These are phyloP conservation scores for Fraxinus americana DNA, from an alignment of 257 asterid genomes.

Conservation along the genomic window DNA sequence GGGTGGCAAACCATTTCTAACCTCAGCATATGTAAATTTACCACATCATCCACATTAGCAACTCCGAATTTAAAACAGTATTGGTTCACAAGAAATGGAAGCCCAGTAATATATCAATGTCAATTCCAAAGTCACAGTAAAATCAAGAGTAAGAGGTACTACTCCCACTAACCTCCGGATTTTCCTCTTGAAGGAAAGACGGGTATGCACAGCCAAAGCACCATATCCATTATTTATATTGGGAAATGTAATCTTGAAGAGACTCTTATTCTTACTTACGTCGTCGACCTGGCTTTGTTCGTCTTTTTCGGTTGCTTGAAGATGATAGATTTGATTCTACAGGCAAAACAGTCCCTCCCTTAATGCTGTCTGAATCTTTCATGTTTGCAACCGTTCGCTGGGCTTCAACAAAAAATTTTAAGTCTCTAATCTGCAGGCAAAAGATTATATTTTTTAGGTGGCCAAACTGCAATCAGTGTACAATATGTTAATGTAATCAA, in stretches of 20 bases:
- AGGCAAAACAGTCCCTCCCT: slow-evolving; percentile 74
- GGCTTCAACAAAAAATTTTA: slow-evolving; percentile 68
- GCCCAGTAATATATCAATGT: neutral
- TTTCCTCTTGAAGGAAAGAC: neutral
- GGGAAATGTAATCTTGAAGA: slow-evolving; percentile 10
- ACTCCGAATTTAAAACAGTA: neutral
- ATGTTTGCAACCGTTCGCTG: slow-evolving; percentile 49
- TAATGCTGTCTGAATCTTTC: slow-evolving; percentile 60
- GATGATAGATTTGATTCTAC: slow-evolving; percentile 52
- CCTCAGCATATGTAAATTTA: too few species aligned
- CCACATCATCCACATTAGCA: neutral
- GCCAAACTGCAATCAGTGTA: too few species aligned
- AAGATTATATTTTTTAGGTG: neutral
- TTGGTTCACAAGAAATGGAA: neutral
- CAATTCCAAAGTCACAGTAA: neutral
- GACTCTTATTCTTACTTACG: slow-evolving; percentile 30
- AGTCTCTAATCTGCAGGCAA: slow-evolving; percentile 60
- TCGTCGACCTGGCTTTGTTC: slow-evolving; percentile 55
- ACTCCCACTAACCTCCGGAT: too few species aligned
- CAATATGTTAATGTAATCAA: neutral
- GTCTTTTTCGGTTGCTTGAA: slow-evolving; percentile 56
- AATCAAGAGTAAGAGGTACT: too few species aligned
- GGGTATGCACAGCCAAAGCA: neutral
- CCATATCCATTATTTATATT: neutral
- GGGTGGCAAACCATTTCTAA: too few species aligned